Evolutionary conservation across 257 asterid genomes (phyloP), one percentile per base, ranked within the genome.

Genomic region (Nicotiana undulata): DNA sequence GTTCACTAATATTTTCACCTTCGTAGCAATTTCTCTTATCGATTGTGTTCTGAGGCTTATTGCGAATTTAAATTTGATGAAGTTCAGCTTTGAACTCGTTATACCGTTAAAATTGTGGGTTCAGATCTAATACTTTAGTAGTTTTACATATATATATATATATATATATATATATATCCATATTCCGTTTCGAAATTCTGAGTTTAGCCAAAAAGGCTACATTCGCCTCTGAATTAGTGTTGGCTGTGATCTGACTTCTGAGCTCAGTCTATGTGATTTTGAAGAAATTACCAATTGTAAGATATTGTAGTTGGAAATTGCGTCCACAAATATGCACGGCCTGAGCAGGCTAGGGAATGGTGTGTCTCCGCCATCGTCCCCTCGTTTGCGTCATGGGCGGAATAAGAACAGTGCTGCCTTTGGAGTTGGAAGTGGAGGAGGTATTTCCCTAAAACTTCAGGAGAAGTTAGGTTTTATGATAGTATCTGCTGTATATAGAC

Each of bases 291-390:
- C 40, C 40, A 34, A 34, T 34, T 9, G 40, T 34, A 5, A 5
- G 40, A 34, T 55, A 55, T 9, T 18, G 20, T 34, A 67, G 18
- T 52, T 67, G 51, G 51, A 65, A 65, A 32, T 66, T 60, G 44
- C 79, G 70, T 31, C 75, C 51, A 31, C 56, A 78, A 83, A 81
- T 84, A 96, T 96, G 99, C 98, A 92, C 95, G 98, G 98, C 86
- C 86, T 89, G 74, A 96, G 99, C 92, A 93, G 98, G 84, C 90
- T 96, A 85, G 90, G 97, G 84, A 93, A 88, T 92, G 97, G 95
- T 80, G 92, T 61, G 70, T 72, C 78, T 46, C 98, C 98, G 77
- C 98, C 98, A 82, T 81, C 95, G 34, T 92, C 98, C 11, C 98
- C 97, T 16, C 94, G 94, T 72, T 92, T 80, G 87, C 97, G 96